Base-by-base conservation (phyloP, 2,329 filamentous ascomycete species). In the Monosporascus sp. region DNA sequence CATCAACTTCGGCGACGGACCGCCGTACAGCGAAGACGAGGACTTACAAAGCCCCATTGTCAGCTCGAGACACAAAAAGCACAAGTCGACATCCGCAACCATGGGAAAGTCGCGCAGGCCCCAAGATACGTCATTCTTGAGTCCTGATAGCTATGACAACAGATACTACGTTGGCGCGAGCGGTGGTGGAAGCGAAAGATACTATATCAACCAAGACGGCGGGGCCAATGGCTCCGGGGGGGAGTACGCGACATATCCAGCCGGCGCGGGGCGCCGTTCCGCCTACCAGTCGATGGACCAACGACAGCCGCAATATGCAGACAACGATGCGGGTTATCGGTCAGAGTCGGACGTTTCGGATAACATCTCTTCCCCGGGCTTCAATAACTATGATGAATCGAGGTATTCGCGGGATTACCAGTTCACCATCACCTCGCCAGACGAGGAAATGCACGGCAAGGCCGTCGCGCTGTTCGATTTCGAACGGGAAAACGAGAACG, bases 361-460 rank as follows among this genome's bases (percentile, higher is more conserved):
- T 68, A 70, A 75, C 31, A 73, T 76, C 44, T 84, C 82, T 17
- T 87, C 83, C 8, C 81, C 83, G 1, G 77, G 76, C 31, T 78
- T 75, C 56, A 76, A 72, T 52, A 75, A 80, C 54, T 81, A 83
- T 60, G 86, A 91, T 65, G 81, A 90, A 67, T 89, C 86, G 52
- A 83, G 91, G 63, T 96, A 92, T 70, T 95, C 90, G 46, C 84
- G 89, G 60, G 90, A 96, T 70, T 97, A 96, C 68, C 89, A 95
- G 63, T 96, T 97, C 69, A 95, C 90, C 18, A 96, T 96, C 62
- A 93, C 90, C 17, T 95, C 90, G 15, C 91, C 92, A 5, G 94
- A 97, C 68, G 93, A 97, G 72, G 91, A 97, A 70, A 97, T 97
- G 83, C 92, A 97, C 66, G 94, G 94, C 48, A 96, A 96, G 68